phyloP scores from a whole-genome alignment of 805 yeast genomes.

The Yarrowia bubula region DNA sequence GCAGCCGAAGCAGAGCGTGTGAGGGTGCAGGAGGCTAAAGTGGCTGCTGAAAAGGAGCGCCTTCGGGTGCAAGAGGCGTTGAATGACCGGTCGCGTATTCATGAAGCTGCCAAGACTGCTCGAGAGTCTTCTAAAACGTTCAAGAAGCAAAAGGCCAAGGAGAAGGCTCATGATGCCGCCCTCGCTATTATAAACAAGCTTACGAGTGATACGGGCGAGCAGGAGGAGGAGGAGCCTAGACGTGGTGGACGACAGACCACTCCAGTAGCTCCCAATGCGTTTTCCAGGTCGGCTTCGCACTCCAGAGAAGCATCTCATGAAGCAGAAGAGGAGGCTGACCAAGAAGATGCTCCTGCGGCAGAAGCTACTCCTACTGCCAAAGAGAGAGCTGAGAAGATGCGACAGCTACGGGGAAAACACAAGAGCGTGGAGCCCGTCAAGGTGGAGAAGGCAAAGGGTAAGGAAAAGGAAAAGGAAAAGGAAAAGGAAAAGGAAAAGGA shows the following conservation, averaged over 20 bases:
- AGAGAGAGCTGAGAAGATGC: not conserved
- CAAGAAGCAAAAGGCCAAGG: not conserved
- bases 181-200: not conserved
- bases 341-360: not conserved
- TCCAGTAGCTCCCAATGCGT: not conserved
- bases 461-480: conserved; percentile 32
- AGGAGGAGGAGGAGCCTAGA: not conserved
- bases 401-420: not conserved
- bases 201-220: not conserved
- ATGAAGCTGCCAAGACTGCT: not conserved
- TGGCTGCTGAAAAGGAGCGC: not conserved
- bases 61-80: not conserved
- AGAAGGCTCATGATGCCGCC: not conserved
- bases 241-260: not conserved
- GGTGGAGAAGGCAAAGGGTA: conserved; percentile 29
- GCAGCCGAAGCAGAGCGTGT: not conserved
- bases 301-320: too few relatives aligned
- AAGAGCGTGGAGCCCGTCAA: conserved; percentile 23
- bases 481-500: conserved; percentile 32
- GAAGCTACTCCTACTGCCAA: not conserved
- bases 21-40: not conserved
- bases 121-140: not conserved
- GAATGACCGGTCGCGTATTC: not conserved
- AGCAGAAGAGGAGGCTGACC: too few relatives aligned
- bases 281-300: not conserved